Base-by-base conservation (phyloP, 2,329 filamentous ascomycete species). In the Hirsutella thompsonii region DNA sequence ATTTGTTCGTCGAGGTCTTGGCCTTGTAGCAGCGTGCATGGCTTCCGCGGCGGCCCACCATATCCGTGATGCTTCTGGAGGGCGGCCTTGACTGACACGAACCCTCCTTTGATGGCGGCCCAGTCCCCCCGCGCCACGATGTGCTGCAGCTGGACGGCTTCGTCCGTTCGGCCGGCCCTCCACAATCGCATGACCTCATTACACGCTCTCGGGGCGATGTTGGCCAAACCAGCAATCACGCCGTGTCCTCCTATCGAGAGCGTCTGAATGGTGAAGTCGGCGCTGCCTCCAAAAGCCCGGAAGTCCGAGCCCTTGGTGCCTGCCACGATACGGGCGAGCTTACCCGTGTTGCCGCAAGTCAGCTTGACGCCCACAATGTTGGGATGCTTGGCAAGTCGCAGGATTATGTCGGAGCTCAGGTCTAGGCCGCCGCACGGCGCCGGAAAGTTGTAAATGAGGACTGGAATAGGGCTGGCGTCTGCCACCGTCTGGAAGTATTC, bases 251-350 rank as follows among this genome's bases (percentile, higher is more conserved):
- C 83, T 4, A 76, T 80, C 35, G 82, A 68, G 32, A 85, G 59
- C 1, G 78, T 79, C 57, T 85, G 82, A 11, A 87, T 60, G 11
- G 77, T 80, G 58, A 86, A 86, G 61, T 88, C 82, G 40, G 80
- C 80, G 38, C 76, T 81, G 42, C 83, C 83, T 34, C 80, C 82
- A 51, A 82, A 74, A 44, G 80, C 81, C 55, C 83, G 69, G 65
- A 87, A 87, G 14, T 36, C 19, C 1, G 44, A 50, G 37, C 42
- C 48, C 28, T 43, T 43, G 5, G 69, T 67, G 3, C 67, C 69
- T 36, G 72, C 56, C 43, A 57, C 71, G 52, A 66, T 66, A 56
- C 58, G 56, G 2, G 61, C 62, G 35, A 79, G 63, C 54, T 80
- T 79, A 30, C 76, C 75, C 33, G 74, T 79, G 53, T 80, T 79